Base-by-base conservation (phyloP, 495 filamentous ascomycete genomes). In the Apiosordaria backusii region DNA sequence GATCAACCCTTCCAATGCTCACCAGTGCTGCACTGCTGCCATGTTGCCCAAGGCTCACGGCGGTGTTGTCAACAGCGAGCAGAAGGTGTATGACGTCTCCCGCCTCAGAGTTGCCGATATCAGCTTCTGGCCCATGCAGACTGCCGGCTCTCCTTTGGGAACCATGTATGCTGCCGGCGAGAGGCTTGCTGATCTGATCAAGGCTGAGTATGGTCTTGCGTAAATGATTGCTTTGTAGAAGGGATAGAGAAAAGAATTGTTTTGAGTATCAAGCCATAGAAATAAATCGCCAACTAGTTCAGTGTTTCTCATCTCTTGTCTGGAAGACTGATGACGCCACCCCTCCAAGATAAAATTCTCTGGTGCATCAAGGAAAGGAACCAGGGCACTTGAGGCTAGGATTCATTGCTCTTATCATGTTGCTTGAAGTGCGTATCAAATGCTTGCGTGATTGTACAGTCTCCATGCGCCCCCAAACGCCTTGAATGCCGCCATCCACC, bases 141-240 rank as follows among this genome's bases (percentile, higher is more conserved):
- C 78, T 13, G 73, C 76, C 26, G 79, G 75, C 1, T 79, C 85
- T 67, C 77, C 80, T 27, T 71, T 76, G 26, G 76, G 72, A n/a
- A 80, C 78, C 22, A 80, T 84, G 45, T 87, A 84, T 72, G 83
- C 81, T 16, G 70, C 83, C 57, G 84, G 78, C 3, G 85, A 87
- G 72, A 83, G 78, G 68, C 64, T 72, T 55, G 74, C 72, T 22
- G 74, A 74, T 67, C 25, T 66, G 6, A 73, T 76, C 65, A 76
- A 76, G 66, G 67, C 65, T 55, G 66, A 71, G 27, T 68, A 73
- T 59, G 45, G 62, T 50, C 62, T 76, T 50, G 68, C 65, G n/a
- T 60, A 27, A 35, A 7, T 45, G 35, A 45, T 45, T 45, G 7
- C 16, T 45, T 45, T 45, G 35, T 45, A 45, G n/a, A n/a, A n/a